A percentile compares a stretch with the other conserved stretches of the same genome.
These are phyloP conservation scores for Saitozyma podzolica DNA, from an alignment of 768 basidiomycete species.

Conservation along the genomic window DNA sequence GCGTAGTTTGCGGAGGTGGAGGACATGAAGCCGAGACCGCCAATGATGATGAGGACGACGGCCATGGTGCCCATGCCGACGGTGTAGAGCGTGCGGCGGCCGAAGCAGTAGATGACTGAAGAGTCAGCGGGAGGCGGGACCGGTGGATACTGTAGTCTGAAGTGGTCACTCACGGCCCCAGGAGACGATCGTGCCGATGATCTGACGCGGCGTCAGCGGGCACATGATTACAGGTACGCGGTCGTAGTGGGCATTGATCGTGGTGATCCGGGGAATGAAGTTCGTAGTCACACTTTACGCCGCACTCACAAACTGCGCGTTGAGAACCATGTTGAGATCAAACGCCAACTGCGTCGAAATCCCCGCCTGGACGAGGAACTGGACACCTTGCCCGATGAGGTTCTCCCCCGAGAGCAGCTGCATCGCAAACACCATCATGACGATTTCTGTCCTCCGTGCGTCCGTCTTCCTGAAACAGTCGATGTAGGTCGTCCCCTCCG, in stretches of 20 bases:
- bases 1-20: slow-evolving; percentile 13
- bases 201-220: not conserved
- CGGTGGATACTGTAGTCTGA: not conserved
- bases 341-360: slow-evolving; percentile 30
- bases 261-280: too few relatives aligned
- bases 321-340: slow-evolving; percentile 31
- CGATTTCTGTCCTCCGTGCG: slow-evolving; percentile 38
- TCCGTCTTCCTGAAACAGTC: slow-evolving; percentile 53
- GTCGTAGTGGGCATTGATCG: not conserved
- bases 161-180: slow-evolving; percentile 39
- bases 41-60: slow-evolving; percentile 23
- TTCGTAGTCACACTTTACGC: too few relatives aligned
- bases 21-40: slow-evolving; percentile 27
- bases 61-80: slow-evolving; percentile 25
- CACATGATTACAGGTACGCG: not conserved
- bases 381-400: slow-evolving; percentile 43
- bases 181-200: slow-evolving; percentile 47
- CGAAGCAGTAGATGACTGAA: slow-evolving; percentile 25
- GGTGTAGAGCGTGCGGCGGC: slow-evolving; percentile 35
- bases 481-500: slow-evolving; percentile 44
- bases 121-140: not conserved
- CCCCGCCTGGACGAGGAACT: slow-evolving; percentile 41
- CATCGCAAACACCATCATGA: slow-evolving; percentile 26
- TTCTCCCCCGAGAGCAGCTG: slow-evolving; percentile 22
- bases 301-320: slow-evolving; percentile 32